Base-by-base conservation (phyloP, 2,329 filamentous ascomycete species). In the Talaromyces sp. region DNA sequence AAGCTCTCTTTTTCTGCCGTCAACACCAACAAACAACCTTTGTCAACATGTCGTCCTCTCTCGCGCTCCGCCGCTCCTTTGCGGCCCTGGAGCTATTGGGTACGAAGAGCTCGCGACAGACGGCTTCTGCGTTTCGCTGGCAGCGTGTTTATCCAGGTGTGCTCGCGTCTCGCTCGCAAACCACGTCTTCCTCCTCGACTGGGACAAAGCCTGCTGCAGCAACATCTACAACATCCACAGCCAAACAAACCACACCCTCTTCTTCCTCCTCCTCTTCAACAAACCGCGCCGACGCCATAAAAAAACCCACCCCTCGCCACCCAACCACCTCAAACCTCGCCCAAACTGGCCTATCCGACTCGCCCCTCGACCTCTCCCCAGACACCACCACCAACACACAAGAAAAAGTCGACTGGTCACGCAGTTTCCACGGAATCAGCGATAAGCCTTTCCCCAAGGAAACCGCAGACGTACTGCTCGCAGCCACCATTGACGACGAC, bases 381-480 rank as follows among this genome's bases (percentile, higher is more conserved):
- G 44, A 47, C 16, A 47, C 10, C 8, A 12, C 60, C 31, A 52
- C 40, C 18, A 33, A 30, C 23, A 6, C 27, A n/a, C 42, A 3
- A 50, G 75, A 76, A 3, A 83, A 85, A 53, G 85, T 90, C 59
- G 89, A 96, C 82, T 96, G 93, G 93, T 86, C 89, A 23, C 87
- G 84, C 56, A 96, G 91, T 14, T 96, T 89, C 80, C 87, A 94
- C 75, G 91, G 91, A 12, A 85, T 96, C 18, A 89, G 88, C 40
- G 82, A 83, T 0, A 80, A 81, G 36, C 84, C 91, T 0, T 96
- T 96, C 75, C 81, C 87, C 3, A 79, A 86, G 53, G 88, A 92
- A 75, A 85, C 89, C 59, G 83, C 85, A 9, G 82, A 86, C 16
- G 83, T 91, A 23, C 82, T 97, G 54, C 84, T 90, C 65, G 81